These are phyloP conservation scores for Aeminium ludgeri DNA, from an alignment of 495 filamentous ascomycete genomes.

Conservation along the genomic window DNA sequence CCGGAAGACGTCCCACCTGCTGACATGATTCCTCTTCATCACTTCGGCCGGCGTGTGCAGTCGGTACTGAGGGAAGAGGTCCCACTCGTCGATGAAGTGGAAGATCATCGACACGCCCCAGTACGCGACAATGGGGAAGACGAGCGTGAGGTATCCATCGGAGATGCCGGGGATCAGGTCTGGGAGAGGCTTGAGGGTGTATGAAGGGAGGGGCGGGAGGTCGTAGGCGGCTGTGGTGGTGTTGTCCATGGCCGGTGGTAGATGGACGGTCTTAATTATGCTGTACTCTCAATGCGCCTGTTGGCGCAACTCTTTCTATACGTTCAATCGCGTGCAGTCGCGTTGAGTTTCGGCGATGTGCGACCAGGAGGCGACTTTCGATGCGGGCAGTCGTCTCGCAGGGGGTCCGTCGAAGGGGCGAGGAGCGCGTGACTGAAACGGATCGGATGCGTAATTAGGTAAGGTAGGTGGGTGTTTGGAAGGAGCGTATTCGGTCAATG, in stretches of 20 bases:
- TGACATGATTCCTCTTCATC: constrained; percentile 67
- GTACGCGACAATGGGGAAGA: constrained; percentile 70
- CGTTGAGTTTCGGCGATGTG: neutral
- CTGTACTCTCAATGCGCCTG: neutral
- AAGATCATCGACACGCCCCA: constrained; percentile 79
- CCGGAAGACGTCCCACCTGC: constrained; percentile 61
- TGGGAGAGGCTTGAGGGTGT: constrained; percentile 46
- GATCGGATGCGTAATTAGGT: neutral
- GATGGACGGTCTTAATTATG: neutral
- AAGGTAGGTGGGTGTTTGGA: neutral
- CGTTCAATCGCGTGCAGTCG: neutral
- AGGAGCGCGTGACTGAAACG: neutral
- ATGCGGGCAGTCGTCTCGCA: neutral
- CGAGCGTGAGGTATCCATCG: constrained; percentile 57
- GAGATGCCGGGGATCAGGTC: constrained; percentile 61
- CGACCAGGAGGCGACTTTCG: constrained; percentile 1
- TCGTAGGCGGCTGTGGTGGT: constrained; percentile 24
- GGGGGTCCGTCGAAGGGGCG: neutral
- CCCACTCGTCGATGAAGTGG: constrained; percentile 64
- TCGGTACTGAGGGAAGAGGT: constrained; percentile 72
- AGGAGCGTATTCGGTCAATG: constrained; percentile 14
- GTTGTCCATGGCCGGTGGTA: constrained; percentile 23
- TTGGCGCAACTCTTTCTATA: neutral
- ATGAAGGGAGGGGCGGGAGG: constrained; percentile 65
- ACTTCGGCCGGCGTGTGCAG: constrained; percentile 86